phyloP scores from a whole-genome alignment of 2,329 filamentous ascomycete genomes.

The Pseudocercospora eumusae region DNA sequence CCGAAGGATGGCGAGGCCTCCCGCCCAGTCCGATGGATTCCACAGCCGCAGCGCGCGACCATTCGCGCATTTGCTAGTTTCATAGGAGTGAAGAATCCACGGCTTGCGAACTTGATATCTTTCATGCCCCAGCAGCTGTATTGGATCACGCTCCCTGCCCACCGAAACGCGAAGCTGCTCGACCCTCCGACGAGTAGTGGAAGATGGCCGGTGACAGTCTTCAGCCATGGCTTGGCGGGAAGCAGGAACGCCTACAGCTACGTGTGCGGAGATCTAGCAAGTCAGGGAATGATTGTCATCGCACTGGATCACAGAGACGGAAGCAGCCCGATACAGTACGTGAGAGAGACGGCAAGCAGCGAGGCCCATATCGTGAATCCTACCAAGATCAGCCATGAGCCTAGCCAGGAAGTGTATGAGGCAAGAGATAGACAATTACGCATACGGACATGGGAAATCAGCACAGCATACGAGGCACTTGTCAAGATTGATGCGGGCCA shows the following conservation, averaged over 20 bases:
- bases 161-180: constrained; percentile 68
- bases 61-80: constrained; percentile 76
- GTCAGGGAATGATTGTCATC: constrained; percentile 76
- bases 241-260: constrained; percentile 84
- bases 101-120: constrained; percentile 32
- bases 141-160: constrained; percentile 70
- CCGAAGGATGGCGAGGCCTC: constrained; percentile 44
- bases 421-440: constrained; percentile 70
- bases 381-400: constrained; percentile 59
- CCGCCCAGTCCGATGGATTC: constrained; percentile 72
- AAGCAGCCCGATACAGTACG: constrained; percentile 71
- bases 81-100: constrained; percentile 59
- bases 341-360: constrained; percentile 60
- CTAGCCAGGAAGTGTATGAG: constrained; percentile 62
- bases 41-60: constrained; percentile 72
- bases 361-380: constrained; percentile 48
- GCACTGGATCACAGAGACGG: constrained; percentile 83
- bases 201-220: constrained; percentile 79
- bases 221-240: constrained; percentile 83
- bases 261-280: constrained; percentile 73
- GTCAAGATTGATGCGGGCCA: constrained; percentile 64
- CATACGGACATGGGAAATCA: constrained; percentile 77
- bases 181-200: constrained; percentile 49
- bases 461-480: constrained; percentile 68
- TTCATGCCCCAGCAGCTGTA: constrained; percentile 65